phyloP scores from a whole-genome alignment of 1,284 basidiomycete species.

The Boletus mariae region DNA sequence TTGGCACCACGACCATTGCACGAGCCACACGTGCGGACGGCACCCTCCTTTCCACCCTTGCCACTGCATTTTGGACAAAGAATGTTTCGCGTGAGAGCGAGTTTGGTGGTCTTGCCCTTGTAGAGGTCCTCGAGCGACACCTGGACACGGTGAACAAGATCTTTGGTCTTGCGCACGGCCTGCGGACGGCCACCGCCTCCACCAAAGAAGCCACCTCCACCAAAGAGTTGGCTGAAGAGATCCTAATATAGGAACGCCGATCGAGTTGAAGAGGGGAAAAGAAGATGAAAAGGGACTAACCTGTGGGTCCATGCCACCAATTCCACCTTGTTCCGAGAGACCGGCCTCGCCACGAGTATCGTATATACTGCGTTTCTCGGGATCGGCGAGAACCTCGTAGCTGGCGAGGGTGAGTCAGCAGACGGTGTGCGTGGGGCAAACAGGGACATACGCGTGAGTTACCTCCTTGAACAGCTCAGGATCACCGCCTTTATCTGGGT shows the following conservation, averaged over 20 bases:
- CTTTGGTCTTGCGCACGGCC: slow-evolving; percentile 96
- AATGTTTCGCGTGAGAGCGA: slow-evolving; percentile 93
- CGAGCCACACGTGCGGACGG: slow-evolving; percentile 75
- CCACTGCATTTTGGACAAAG: slow-evolving; percentile 94
- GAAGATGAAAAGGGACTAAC: slow-evolving; percentile 37
- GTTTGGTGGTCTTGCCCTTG: slow-evolving; percentile 97
- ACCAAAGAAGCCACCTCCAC: slow-evolving; percentile 51
- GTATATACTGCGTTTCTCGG: slow-evolving; percentile 82
- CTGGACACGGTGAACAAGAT: slow-evolving; percentile 95
- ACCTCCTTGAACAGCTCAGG: slow-evolving; percentile 98
- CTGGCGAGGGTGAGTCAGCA: slow-evolving; percentile 38
- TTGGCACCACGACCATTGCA: slow-evolving; percentile 94
- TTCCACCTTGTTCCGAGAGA: slow-evolving; percentile 80
- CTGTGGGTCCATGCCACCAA: slow-evolving; percentile 96
- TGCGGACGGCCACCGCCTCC: slow-evolving; percentile 60
- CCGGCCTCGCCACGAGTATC: slow-evolving; percentile 95
- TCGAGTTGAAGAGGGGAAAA: background rate
- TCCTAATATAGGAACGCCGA: slow-evolving; percentile 53
- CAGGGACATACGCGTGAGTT: slow-evolving; percentile 84
- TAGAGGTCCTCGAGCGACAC: slow-evolving; percentile 98
- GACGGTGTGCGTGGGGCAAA: slow-evolving; percentile 15
- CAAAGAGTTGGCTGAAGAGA: slow-evolving; percentile 96
- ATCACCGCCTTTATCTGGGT: slow-evolving; percentile 97
- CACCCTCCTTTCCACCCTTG: slow-evolving; percentile 96
- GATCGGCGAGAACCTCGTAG: slow-evolving; percentile 92